Conservation (phyloP, 257 asterid species). For the Scutellaria baicalensis region DNA sequence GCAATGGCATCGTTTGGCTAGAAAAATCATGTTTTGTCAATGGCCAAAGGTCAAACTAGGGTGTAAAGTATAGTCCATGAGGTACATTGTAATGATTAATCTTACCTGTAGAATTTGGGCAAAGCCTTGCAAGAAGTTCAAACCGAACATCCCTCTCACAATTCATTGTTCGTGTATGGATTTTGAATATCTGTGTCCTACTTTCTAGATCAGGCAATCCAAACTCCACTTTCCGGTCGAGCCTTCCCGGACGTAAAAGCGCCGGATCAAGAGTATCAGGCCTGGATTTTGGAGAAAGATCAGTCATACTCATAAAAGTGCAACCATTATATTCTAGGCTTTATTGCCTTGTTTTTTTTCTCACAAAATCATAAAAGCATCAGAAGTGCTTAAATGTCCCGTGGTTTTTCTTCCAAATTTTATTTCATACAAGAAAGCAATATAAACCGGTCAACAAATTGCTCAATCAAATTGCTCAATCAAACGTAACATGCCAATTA, state of each 20-base stretch:
- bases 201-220: constrained; percentile 94
- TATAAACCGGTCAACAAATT: not conserved
- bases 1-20: too few species aligned
- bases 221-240: constrained; percentile 94
- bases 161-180: constrained; percentile 86
- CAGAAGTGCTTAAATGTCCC: too few species aligned
- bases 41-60: too few species aligned
- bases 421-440: not conserved
- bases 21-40: too few species aligned
- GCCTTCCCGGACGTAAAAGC: constrained; percentile 81
- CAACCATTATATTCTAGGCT: too few species aligned
- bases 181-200: constrained; percentile 82
- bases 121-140: constrained; percentile 84
- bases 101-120: constrained; percentile 79
- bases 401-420: too few species aligned
- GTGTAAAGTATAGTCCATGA: too few species aligned
- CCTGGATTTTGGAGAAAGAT: constrained; percentile 17
- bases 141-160: constrained; percentile 80
- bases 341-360: too few species aligned
- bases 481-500: not conserved
- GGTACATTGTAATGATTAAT: too few species aligned
- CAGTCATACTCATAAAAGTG: too few species aligned
- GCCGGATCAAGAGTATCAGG: constrained; percentile 99
- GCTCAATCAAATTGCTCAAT: not conserved
- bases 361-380: too few species aligned